Conservation (phyloP, 2,329 filamentous ascomycete genomes). For the Rutstroemia sp. region DNA sequence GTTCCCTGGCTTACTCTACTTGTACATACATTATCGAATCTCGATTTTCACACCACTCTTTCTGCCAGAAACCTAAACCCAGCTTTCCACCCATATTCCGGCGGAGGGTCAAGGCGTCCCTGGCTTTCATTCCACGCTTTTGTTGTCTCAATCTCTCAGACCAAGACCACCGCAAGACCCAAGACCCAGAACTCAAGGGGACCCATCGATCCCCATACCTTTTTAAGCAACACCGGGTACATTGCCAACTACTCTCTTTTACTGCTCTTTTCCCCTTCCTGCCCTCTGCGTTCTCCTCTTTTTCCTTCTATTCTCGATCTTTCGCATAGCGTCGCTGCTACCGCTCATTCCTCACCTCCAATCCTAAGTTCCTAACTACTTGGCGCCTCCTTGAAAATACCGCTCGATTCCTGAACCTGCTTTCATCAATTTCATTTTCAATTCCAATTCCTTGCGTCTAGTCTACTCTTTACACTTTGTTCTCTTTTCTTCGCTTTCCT, state of each 20-base stretch:
- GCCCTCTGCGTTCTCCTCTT: background rate
- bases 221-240: background rate
- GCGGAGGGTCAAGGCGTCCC: conserved; percentile 4
- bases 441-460: no score
- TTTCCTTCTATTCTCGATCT: background rate
- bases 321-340: conserved; percentile 2
- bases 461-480: no score
- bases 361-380: background rate
- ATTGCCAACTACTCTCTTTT: background rate
- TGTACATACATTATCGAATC: background rate
- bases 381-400: no score
- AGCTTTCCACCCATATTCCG: no score
- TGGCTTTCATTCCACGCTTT: conserved; percentile 4
- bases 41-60: no score
- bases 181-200: background rate
- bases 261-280: background rate
- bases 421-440: no score
- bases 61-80: no score
- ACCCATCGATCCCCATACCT: no score
- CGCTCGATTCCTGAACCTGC: no score
- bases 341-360: background rate
- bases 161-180: background rate
- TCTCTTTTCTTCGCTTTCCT: background rate
- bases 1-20: conserved; percentile 4
- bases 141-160: conserved; percentile 5